Base-by-base conservation (phyloP, 345 rosid genomes). In the Aethionema arabicum region DNA sequence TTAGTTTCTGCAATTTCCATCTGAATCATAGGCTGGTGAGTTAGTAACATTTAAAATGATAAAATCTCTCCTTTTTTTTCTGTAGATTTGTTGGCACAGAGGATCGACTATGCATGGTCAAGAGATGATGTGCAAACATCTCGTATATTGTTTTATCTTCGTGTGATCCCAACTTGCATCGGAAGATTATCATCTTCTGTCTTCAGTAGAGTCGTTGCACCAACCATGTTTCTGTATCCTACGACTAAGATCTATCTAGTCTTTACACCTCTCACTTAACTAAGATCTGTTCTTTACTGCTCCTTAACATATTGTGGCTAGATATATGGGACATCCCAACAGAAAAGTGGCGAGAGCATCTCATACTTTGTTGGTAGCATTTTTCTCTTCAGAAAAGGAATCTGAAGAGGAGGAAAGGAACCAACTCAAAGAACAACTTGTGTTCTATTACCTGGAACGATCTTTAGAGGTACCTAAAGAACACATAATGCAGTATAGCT, bases 221-320 rank as follows among this genome's bases (percentile, higher is more conserved):
- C 96, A 57, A 76, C 85, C 36, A 83, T 90, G 91, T 93, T 87
- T 80, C 69, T 93, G 95, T 93, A 90, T 93, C 95, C 95, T 82
- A 7, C 12, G 44, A 48, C 50, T 52, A 61, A 70, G 2, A 46
- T 42, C 2, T 36, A 66, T 2, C 30, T 14, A 38, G 32, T 29
- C 8, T 56, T 52, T 16, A 37, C 63, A 30, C 37, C 37, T 42
- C 55, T 39, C 40, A 11, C 31, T 29, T 61, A 32, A 36, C 33
- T 21, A 12, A 5, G 27, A 54, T 67, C n/a, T 38, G 58, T 69
- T 43, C 27, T 51, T 32, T 68, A 11, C 7, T 64, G 61, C 80
- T 79, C 80, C 93, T 85, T 82, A 80, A 66, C 70, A 63, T 60
- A 61, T 5, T 53, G 37, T 55, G 55, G 70, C 63, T 72, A 93